A percentile compares a stretch with the other conserved stretches of the same genome.
phyloP scores from a whole-genome alignment of 2,329 filamentous ascomycete species.

The Rhexocercosporidium sp. region DNA sequence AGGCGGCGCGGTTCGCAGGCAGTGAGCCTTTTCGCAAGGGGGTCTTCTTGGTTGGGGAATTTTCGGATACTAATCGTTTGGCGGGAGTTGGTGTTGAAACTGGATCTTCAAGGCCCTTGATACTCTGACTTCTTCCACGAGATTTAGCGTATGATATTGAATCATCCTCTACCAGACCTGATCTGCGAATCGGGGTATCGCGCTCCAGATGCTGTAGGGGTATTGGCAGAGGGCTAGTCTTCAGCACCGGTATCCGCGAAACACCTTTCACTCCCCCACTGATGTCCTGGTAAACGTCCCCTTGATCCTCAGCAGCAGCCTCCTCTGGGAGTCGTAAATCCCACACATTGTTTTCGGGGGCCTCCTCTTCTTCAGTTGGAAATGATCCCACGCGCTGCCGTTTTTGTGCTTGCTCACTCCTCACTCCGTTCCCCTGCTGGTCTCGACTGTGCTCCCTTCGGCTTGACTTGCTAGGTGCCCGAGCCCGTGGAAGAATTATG shows the following conservation, averaged over 20 bases:
- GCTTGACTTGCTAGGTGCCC: constrained; percentile 56
- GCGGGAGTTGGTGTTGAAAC: constrained; percentile 49
- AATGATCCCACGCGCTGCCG: constrained; percentile 44
- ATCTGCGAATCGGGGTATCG: constrained; percentile 70
- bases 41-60: constrained; percentile 59
- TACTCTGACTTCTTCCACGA: constrained; percentile 73
- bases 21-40: constrained; percentile 32
- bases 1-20: constrained; percentile 38
- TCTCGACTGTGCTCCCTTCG: constrained; percentile 47
- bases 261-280: constrained; percentile 61
- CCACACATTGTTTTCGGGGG: constrained; percentile 58
- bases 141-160: constrained; percentile 63
- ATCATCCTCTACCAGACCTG: constrained; percentile 60
- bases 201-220: constrained; percentile 74
- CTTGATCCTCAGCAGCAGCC: constrained; percentile 63
- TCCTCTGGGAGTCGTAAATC: constrained; percentile 81
- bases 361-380: constrained; percentile 47
- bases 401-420: constrained; percentile 48
- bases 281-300: constrained; percentile 55
- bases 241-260: constrained; percentile 88
- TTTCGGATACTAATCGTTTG: constrained; percentile 46
- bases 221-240: constrained; percentile 78
- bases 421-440: constrained; percentile 36
- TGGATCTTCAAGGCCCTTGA: constrained; percentile 60
- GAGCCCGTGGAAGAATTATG: constrained; percentile 62